A percentile compares a stretch with the other conserved stretches of the same genome.
Conservation (phyloP, 148 eudicot genomes). For the Linanthus parryae region DNA sequence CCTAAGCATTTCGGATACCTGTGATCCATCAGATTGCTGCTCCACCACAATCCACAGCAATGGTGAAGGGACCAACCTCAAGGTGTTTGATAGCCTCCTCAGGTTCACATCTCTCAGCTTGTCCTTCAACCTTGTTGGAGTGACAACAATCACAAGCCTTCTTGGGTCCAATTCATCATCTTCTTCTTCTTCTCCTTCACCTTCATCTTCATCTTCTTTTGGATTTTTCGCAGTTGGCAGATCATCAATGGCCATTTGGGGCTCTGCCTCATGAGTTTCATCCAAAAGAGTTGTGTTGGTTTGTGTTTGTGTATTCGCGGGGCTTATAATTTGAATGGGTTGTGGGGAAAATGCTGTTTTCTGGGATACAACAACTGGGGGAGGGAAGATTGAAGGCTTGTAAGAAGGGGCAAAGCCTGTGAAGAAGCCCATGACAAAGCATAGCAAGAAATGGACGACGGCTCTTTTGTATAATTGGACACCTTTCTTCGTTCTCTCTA, state of each 20-base stretch:
- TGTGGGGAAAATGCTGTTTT: slow-evolving; percentile 30
- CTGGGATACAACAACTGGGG: slow-evolving; percentile 10
- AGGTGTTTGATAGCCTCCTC: slow-evolving; percentile 58
- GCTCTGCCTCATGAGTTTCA: no score
- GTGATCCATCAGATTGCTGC: slow-evolving; percentile 33
- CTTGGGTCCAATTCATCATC: slow-evolving; percentile 22
- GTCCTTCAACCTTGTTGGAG: slow-evolving; percentile 57
- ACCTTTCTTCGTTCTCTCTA: slow-evolving; percentile 70
- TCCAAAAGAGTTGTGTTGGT: slow-evolving; percentile 25
- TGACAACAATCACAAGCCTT: slow-evolving; percentile 59
- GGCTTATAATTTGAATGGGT: slow-evolving; percentile 17
- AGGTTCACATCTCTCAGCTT: slow-evolving; percentile 39
- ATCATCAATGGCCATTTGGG: no score
- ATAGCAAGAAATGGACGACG: slow-evolving; percentile 59
- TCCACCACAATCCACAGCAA: slow-evolving; percentile 83
- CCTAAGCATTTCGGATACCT: slow-evolving; percentile 59
- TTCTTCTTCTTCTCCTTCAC: slow-evolving; percentile 15
- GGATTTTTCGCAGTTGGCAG: slow-evolving; percentile 14
- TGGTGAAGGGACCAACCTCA: slow-evolving; percentile 67
- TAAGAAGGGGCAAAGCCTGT: slow-evolving; percentile 78
- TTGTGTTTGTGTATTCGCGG: background rate
- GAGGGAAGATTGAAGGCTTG: slow-evolving; percentile 29
- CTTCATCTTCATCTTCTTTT: slow-evolving; percentile 4
- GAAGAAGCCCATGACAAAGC: slow-evolving; percentile 85
- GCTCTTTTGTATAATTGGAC: slow-evolving; percentile 68